Base-by-base conservation (phyloP, 257 asterid species). In the Nicotiana knightiana region DNA sequence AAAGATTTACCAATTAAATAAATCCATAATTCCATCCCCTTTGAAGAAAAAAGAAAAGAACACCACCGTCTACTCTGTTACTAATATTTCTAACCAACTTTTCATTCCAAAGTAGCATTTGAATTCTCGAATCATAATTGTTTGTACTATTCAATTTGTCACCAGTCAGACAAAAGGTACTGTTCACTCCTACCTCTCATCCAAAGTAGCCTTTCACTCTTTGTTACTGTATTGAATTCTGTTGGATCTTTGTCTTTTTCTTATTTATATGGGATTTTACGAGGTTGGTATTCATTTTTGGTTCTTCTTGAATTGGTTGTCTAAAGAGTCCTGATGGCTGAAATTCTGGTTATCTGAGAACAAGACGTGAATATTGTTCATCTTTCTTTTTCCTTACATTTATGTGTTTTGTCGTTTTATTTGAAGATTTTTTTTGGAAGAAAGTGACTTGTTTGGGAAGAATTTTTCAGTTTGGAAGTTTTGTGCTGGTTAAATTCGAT, bases 181-280 rank as follows among this genome's bases (percentile, higher is more conserved):
- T 64, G 35, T 80, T 46, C 30, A 43, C 61, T 46, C 82, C 4
- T 63, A 57, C 21, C 21, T 37, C 73, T 79, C 75, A 33, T 39
- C 75, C 30, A 28, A 28, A 28, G 61, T 76, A 28, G 11, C 46
- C 46, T 75, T n/a, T 10, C 17, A 61, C 48, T 33, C 43, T 21
- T 57, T 59, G 21, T 83, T 32, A n/a, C 28, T 48, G 66, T 10
- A 53, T 12, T 79, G 78, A 82, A 51, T 87, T 84, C 15, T 67
- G 80, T 63, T 67, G 82, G 83, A 87, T 87, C 87, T 79, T 76
- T 77, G 81, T 82, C 54, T 63, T 77, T 68, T 73, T 9, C 18
- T 57, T 7, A 18, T 67, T 46, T 51, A 68, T 67, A 2, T 46
- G 46, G 64, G 76, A 21, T 82, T 17, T 67, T 77, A 65, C 30